These are phyloP conservation scores for Chlorokybus atmophyticus DNA, from an alignment of 139 green algal genomes.

Conservation along the genomic window DNA sequence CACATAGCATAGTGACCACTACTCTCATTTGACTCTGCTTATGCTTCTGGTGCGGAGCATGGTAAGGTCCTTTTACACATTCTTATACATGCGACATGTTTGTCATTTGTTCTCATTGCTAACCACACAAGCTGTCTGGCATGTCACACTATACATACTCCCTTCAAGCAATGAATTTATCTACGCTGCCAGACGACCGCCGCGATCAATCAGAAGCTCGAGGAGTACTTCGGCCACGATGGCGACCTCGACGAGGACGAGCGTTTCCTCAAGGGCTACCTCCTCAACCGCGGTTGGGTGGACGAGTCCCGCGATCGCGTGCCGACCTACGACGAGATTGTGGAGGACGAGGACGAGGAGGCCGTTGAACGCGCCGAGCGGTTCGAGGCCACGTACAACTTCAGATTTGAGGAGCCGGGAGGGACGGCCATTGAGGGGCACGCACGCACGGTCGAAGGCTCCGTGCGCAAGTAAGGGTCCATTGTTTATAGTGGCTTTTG, in stretches of 20 bases:
- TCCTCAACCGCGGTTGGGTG: too few species aligned
- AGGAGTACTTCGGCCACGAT: conserved; percentile 60
- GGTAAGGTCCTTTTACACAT: too few species aligned
- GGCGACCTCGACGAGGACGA: conserved; percentile 45
- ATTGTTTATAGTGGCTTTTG: not conserved
- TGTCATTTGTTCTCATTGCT: too few species aligned
- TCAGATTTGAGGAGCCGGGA: conserved; percentile 74
- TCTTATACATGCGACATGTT: too few species aligned
- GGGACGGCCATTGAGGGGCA: conserved; percentile 48
- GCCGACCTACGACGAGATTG: conserved; percentile 35
- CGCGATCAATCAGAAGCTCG: conserved; percentile 38
- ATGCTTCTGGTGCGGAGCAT: too few species aligned
- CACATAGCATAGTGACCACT: too few species aligned
- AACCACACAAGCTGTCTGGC: too few species aligned
- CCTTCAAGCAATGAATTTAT: too few species aligned
- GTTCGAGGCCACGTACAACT: conserved; percentile 87
- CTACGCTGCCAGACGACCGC: not conserved
- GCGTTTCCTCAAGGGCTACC: conserved; percentile 70
- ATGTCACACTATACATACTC: too few species aligned
- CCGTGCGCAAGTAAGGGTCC: conserved; percentile 44
- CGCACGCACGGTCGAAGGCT: conserved; percentile 50
- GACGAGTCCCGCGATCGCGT: conserved; percentile 32
- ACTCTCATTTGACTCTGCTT: too few species aligned
- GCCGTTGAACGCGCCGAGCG: conserved; percentile 55
- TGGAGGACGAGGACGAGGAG: conserved; percentile 62